Conservation (phyloP, 2,329 filamentous ascomycete genomes). For the Cytospora schulzeri region DNA sequence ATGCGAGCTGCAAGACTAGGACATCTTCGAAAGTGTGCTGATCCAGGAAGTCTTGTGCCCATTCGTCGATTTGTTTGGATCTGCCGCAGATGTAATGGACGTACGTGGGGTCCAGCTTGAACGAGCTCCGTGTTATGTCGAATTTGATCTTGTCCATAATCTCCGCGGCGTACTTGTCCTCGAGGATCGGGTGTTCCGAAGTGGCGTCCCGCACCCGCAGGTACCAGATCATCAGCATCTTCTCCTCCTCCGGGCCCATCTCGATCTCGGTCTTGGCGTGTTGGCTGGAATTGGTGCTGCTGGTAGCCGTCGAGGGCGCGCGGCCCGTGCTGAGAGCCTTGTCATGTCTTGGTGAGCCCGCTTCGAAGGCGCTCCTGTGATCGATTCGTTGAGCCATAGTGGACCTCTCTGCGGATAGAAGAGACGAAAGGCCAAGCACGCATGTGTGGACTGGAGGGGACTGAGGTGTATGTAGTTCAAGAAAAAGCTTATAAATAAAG, state of each 20-base stretch:
- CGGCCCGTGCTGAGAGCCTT: slow-evolving; percentile 9
- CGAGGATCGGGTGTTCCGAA: slow-evolving; percentile 27
- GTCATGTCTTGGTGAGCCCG: neutral
- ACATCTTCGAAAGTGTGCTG: slow-evolving; percentile 29
- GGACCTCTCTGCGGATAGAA: neutral
- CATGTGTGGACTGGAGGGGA: neutral
- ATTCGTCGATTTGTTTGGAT: slow-evolving; percentile 30
- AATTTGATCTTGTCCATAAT: slow-evolving; percentile 31
- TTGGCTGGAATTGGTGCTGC: neutral
- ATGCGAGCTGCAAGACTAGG: slow-evolving; percentile 33
- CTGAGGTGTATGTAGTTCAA: too few relatives aligned
- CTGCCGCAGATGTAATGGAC: slow-evolving; percentile 29
- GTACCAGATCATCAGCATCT: slow-evolving; percentile 12
- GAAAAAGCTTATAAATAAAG: neutral
- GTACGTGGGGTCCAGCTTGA: slow-evolving; percentile 29
- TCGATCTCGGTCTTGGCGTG: neutral
- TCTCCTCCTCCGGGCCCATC: slow-evolving; percentile 15
- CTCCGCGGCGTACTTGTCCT: slow-evolving; percentile 28
- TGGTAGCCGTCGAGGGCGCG: neutral
- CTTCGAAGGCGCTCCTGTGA: neutral
- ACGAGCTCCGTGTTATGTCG: slow-evolving; percentile 26
- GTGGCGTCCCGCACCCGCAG: slow-evolving; percentile 14
- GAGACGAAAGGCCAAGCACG: neutral
- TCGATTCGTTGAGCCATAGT: slow-evolving; percentile 3
- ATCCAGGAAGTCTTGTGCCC: slow-evolving; percentile 31